Base-by-base conservation (phyloP, 768 basidiomycete genomes). In the Podaxis sp. region DNA sequence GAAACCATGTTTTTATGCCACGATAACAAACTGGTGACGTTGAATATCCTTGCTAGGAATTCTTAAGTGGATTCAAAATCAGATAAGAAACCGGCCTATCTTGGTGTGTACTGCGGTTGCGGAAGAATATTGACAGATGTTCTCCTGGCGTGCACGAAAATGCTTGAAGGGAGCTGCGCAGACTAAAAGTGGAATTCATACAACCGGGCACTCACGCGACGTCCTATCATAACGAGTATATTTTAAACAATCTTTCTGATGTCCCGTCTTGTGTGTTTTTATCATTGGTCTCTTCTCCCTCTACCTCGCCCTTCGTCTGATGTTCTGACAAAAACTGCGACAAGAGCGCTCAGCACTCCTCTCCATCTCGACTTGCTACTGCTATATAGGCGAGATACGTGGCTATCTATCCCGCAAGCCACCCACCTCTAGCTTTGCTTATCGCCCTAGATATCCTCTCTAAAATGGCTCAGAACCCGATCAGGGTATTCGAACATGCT, bases 401-500 rank as follows among this genome's bases (percentile, higher is more conserved):
- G 12, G 36, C 4, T 27, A 19, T 24, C 9, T 29, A 36, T n/a
- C 11, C 36, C 11, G 29, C 33, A 24, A 22, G 29, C 33, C 27
- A 29, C 36, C 22, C n/a, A 24, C 43, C 29, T 13, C 22, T 19
- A 29, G 37, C 37, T 53, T 52, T n/a, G 36, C 49, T n/a, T 24
- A 3, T n/a, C 40, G 4, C 19, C 19, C 22, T 38, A 22, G 19
- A 47, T 22, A 51, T 13, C 49, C 37, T 37, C 49, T 51, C 25
- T 24, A 38, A 33, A 40, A 61, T 53, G 52, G 53, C 47, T 40
- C 29, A 53, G 7, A 64, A 62, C 41, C 59, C 63, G 13, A 64
- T 55, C 7, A 64, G 24, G 40, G 55, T 55, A 12, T 74, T 74
- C 61, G 70, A 74, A 63, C 73, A 74, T 61, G 66, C 71, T 13